These are phyloP conservation scores for Flaveria ramosissima DNA, from an alignment of 129 eudicot species.

Conservation along the genomic window DNA sequence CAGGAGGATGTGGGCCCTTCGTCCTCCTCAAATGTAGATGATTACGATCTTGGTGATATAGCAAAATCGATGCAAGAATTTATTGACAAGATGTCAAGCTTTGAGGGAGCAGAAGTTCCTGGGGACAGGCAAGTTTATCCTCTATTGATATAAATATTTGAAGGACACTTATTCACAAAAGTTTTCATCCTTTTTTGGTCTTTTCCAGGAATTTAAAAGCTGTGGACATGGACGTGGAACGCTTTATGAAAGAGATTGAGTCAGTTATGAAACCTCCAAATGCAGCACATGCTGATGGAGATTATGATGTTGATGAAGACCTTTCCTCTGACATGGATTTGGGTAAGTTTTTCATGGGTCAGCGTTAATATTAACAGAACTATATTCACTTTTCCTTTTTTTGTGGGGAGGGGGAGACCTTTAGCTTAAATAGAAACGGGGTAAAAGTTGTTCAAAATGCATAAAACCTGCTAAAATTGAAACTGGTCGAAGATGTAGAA, in stretches of 20 bases:
- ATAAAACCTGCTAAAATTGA: background rate
- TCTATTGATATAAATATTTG: slow-evolving; percentile 3
- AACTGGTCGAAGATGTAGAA: background rate
- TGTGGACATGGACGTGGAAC: slow-evolving; percentile 79
- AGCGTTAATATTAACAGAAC: background rate
- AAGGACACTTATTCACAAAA: background rate
- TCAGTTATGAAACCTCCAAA: slow-evolving; percentile 56
- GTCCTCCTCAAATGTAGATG: slow-evolving; percentile 44
- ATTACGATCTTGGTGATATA: slow-evolving; percentile 69
- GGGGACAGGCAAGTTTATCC: slow-evolving; percentile 51
- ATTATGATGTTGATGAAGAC: slow-evolving; percentile 59
- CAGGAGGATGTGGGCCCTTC: slow-evolving; percentile 51
- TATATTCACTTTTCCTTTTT: background rate
- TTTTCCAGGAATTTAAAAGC: slow-evolving; percentile 44
- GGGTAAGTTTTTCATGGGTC: slow-evolving; percentile 43
- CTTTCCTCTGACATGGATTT: slow-evolving; percentile 75
- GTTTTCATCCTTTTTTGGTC: slow-evolving; percentile 7
- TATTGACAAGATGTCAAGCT: slow-evolving; percentile 72
- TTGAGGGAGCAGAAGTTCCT: slow-evolving; percentile 92
- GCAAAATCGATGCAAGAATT: slow-evolving; percentile 85
- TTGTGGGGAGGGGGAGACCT: background rate
- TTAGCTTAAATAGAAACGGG: background rate
- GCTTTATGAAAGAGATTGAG: slow-evolving; percentile 80
- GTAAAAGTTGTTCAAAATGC: background rate
- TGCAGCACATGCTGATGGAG: slow-evolving; percentile 41